A percentile compares a stretch with the other conserved stretches of the same genome.
Evolutionary conservation across 306 rosid genomes (phyloP).

Genomic region (Vicia faba): DNA sequence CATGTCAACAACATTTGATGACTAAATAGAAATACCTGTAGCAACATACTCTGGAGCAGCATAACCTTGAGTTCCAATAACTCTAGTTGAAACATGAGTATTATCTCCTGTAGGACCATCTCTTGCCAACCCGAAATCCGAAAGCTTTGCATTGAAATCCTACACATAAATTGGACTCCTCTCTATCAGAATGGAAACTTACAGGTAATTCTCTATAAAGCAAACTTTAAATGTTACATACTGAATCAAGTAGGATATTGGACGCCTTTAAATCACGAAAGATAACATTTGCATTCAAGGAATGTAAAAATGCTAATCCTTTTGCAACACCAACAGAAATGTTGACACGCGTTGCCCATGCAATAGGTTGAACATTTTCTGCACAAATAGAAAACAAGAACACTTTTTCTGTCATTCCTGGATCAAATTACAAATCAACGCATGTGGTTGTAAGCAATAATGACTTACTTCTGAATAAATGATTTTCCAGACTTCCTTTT

Average conservation of each 20-base stretch:
- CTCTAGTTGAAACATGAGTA: conserved; percentile 88
- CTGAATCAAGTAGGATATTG: conserved; percentile 87
- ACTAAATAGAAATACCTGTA: conserved; percentile 58
- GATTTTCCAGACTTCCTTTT: conserved; percentile 91
- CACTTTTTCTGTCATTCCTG: no score
- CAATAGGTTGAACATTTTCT: conserved; percentile 87
- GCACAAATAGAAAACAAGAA: conserved; percentile 12
- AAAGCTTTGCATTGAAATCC: conserved; percentile 89
- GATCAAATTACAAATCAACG: no score
- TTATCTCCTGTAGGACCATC: conserved; percentile 98
- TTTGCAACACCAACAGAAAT: conserved; percentile 75
- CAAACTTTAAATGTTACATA: conserved; percentile 41
- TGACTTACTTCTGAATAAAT: conserved; percentile 82
- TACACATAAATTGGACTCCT: conserved; percentile 36
- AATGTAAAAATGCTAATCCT: conserved; percentile 74
- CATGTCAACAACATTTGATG: conserved; percentile 4
- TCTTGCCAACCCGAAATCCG: conserved; percentile 93
- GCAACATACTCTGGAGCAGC: conserved; percentile 98
- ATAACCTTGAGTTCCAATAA: conserved; percentile 90
- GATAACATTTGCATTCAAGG: conserved; percentile 72
- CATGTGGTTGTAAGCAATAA: background rate
- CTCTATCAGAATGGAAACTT: conserved; percentile 35
- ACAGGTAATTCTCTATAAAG: background rate
- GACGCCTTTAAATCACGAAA: conserved; percentile 93
- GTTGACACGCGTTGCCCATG: conserved; percentile 68